phyloP scores from a whole-genome alignment of 2,329 filamentous ascomycete species.

The Rutstroemia sp. region DNA sequence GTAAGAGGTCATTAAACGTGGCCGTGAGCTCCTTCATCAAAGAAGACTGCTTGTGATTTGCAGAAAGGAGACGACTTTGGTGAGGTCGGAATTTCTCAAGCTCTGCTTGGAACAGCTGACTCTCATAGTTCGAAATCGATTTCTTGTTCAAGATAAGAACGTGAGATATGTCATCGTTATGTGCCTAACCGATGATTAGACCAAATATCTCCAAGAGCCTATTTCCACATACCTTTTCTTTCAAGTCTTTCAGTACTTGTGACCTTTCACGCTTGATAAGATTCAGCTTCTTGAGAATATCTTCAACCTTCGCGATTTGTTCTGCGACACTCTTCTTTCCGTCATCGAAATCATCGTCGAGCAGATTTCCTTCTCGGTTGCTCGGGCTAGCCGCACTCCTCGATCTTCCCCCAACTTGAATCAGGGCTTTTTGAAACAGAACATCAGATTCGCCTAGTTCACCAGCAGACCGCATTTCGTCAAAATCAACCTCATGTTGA shows the following conservation, averaged over 20 bases:
- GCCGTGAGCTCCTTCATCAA: conserved; percentile 91
- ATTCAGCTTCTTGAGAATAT: conserved; percentile 83
- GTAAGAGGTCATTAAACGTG: conserved; percentile 78
- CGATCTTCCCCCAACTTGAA: conserved; percentile 60
- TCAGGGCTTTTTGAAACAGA: conserved; percentile 80
- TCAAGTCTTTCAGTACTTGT: conserved; percentile 91
- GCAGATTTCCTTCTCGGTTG: conserved; percentile 60
- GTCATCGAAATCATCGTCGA: conserved; percentile 91
- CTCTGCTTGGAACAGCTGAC: conserved; percentile 87
- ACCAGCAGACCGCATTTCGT: conserved; percentile 88
- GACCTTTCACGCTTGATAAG: conserved; percentile 85
- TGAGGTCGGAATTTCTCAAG: conserved; percentile 96
- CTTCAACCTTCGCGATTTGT: conserved; percentile 83
- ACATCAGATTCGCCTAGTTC: conserved; percentile 81
- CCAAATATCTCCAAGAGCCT: not conserved
- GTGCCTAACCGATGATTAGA: conserved; percentile 51
- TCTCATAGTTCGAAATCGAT: conserved; percentile 84
- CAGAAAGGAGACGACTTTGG: conserved; percentile 83
- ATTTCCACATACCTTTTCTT: conserved; percentile 77
- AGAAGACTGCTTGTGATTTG: conserved; percentile 89
- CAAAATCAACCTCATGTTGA: conserved; percentile 82
- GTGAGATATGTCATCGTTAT: conserved; percentile 95
- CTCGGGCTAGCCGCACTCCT: conserved; percentile 51
- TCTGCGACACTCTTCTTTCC: conserved; percentile 73
- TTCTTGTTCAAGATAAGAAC: conserved; percentile 98